Base-by-base conservation (phyloP, 2,329 filamentous ascomycete genomes). In the Nothomitra cinnamomea region DNA sequence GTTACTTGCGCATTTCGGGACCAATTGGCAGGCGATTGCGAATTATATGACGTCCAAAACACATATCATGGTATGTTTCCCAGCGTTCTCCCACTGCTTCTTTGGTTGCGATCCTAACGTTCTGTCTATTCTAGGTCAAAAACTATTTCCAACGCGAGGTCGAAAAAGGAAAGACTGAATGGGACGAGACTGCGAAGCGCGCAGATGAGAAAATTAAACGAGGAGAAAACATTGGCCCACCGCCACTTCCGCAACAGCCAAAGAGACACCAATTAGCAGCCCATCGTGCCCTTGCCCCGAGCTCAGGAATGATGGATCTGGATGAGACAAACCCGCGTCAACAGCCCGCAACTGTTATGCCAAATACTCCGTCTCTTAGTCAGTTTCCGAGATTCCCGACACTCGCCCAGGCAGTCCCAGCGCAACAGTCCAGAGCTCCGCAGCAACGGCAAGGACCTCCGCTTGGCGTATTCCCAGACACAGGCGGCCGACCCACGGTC, bases 41-140 rank as follows among this genome's bases (percentile, higher is more conserved):
- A 65, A 68, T 41, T 69, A 68, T 50, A 73, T 74, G 71, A 73
- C 71, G 58, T 72, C 71, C 1, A 74, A 74, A 59, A 73, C 71
- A 10, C 66, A 68, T n/a, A 70, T 70, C 1, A 74, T 74, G 72
- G 71, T 74, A 65, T 58, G 68, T 58, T 28, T 55, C 12, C 19
- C 13, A 1, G 21, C 22, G 3, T 40, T 36, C 15, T 41, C 32
- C 12, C 21, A n/a, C 32, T 52, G 2, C 2, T 43, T 40, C 17
- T 8, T 22, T 6, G n/a, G 13, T 2, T 40, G 2, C 1, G 2
- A 32, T 24, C 42, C 22, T 28, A 36, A 48, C 21, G 47, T 15
- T 45, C 50, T 24, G 54, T 21, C 8, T 47, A 32, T 36, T 22
- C 36, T 15, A 72, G 70, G 71, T 74, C 48, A 72, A 72, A 63